Evolutionary conservation across 768 basidiomycete genomes (phyloP).

Genomic region (Neoboletus subvelutipes): DNA sequence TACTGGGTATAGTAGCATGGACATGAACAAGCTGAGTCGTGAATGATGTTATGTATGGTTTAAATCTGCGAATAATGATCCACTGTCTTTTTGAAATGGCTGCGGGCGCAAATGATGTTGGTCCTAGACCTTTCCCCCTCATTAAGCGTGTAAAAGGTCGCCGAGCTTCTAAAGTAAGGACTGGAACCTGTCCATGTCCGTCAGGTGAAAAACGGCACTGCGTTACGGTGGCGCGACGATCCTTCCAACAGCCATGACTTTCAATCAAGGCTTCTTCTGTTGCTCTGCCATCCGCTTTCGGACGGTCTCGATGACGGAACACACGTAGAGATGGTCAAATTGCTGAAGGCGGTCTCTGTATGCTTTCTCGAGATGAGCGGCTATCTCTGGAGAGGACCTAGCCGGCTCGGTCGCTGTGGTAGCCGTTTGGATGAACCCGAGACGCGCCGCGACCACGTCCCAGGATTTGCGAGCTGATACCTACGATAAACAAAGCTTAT

Average conservation of each 20-base stretch:
- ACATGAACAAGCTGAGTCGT: conserved; percentile 6
- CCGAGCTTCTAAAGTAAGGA: conserved; percentile 18
- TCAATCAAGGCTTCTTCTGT: conserved; percentile 27
- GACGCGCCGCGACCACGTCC: conserved; percentile 27
- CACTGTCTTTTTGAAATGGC: conserved; percentile 5
- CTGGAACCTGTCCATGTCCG: conserved; percentile 6
- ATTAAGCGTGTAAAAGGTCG: conserved; percentile 4
- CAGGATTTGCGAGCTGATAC: conserved; percentile 28
- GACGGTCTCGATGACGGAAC: conserved; percentile 32
- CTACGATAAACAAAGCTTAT: conserved; percentile 12
- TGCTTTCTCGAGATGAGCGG: conserved; percentile 25
- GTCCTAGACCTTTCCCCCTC: conserved; percentile 1
- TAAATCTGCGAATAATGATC: conserved; percentile 11
- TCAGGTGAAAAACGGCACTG: conserved; percentile 2
- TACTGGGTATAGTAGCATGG: neutral
- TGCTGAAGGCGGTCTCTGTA: conserved; percentile 33
- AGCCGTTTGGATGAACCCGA: conserved; percentile 26
- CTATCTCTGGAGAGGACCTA: conserved; percentile 26
- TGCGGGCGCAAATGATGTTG: conserved; percentile 1
- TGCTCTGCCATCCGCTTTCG: conserved; percentile 34
- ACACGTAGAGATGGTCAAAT: conserved; percentile 35
- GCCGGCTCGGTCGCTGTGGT: conserved; percentile 24
- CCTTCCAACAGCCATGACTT: conserved; percentile 11
- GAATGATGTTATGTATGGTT: conserved; percentile 8
- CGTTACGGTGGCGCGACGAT: conserved; percentile 5